Percentiles rank a stretch among this genome's conserved stretches.
These are phyloP conservation scores for Solanum peruvianum DNA, from an alignment of 257 asterid genomes.

Conservation along the genomic window DNA sequence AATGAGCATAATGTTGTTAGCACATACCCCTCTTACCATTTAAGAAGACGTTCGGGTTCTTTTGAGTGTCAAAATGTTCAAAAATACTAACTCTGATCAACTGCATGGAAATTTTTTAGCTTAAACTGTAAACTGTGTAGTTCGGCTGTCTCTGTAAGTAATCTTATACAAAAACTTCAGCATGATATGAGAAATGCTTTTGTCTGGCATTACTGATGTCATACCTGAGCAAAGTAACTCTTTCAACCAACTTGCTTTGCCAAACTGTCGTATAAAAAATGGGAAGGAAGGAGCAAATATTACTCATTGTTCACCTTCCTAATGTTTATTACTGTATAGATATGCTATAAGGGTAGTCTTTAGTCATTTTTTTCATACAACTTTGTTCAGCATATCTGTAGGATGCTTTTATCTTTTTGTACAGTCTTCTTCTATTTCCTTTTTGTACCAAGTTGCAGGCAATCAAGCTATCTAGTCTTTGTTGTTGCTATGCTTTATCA, in stretches of 20 bases:
- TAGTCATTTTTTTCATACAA: neutral
- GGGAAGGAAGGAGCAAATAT: neutral
- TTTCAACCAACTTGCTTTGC: neutral
- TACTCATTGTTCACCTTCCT: neutral
- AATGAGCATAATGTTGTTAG: neutral
- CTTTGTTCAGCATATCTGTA: neutral
- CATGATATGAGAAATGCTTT: neutral
- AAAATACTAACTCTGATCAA: neutral
- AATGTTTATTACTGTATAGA: neutral
- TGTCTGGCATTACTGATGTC: neutral
- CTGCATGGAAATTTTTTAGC: neutral
- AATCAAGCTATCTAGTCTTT: neutral
- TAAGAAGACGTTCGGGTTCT: neutral
- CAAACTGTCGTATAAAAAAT: neutral
- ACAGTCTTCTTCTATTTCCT: neutral
- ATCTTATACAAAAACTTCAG: neutral
- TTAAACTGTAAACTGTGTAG: neutral
- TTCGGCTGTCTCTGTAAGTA: neutral
- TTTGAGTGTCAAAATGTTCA: neutral
- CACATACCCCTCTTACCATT: neutral
- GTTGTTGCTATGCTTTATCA: neutral
- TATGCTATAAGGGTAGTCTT: neutral
- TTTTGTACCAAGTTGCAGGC: neutral
- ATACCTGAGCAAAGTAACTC: neutral
- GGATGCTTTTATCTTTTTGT: neutral